Conservation (phyloP, 768 basidiomycete genomes). For the Tulasnella sp. region DNA sequence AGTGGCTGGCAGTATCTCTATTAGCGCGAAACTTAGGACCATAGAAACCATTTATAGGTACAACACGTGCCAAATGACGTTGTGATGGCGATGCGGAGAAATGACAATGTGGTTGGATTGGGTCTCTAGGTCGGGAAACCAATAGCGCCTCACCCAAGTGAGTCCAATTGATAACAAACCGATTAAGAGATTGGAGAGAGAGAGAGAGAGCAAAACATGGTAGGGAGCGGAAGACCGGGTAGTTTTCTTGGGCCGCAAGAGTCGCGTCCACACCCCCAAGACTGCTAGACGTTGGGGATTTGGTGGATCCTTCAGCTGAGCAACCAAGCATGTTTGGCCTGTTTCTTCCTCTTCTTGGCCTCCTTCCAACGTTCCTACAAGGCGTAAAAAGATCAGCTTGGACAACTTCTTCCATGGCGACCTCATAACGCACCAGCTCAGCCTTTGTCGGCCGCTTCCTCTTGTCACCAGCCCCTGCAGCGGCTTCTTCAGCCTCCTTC, state of each 20-base stretch:
- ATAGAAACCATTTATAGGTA: background rate
- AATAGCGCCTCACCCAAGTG: background rate
- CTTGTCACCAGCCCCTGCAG: slow-evolving; percentile 59
- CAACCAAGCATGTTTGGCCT: slow-evolving; percentile 85
- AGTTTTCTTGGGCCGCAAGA: no score
- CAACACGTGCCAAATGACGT: background rate
- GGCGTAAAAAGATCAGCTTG: background rate
- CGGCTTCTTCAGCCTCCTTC: slow-evolving; percentile 42
- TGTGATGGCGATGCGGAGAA: background rate
- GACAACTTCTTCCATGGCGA: background rate
- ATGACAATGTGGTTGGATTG: background rate
- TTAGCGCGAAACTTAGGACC: no score
- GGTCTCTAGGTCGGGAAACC: background rate
- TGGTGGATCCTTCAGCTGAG: slow-evolving; percentile 49
- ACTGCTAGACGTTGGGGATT: background rate
- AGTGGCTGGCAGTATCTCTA: no score
- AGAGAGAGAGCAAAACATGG: background rate
- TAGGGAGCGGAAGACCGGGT: background rate
- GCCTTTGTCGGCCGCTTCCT: slow-evolving; percentile 76
- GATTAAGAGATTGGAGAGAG: background rate
- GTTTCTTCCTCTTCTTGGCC: slow-evolving; percentile 75
- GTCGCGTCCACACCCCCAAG: background rate
- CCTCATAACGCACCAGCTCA: slow-evolving; percentile 58
- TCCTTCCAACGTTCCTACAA: slow-evolving; percentile 76
- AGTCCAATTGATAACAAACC: background rate